Conservation (phyloP, 2,329 filamentous ascomycete genomes). For the Sordariomycetes sp. region DNA sequence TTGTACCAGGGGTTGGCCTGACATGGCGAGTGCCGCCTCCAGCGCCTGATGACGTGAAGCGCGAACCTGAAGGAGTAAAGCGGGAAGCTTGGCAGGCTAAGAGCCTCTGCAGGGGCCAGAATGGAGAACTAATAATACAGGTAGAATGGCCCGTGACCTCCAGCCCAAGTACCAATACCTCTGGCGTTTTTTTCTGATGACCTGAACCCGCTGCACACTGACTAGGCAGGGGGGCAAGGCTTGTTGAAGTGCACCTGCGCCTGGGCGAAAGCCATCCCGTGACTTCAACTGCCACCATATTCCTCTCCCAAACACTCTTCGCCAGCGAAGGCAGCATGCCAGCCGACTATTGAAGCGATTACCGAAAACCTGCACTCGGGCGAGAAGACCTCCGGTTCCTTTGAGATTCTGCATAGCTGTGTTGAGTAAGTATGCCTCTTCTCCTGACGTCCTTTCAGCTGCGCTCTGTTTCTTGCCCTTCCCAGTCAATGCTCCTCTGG, state of each 20-base stretch:
- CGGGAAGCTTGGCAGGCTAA: neutral
- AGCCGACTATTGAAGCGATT: neutral
- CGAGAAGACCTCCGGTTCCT: neutral
- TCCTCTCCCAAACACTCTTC: neutral
- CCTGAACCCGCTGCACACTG: neutral
- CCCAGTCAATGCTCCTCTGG: neutral
- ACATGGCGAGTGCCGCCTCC: neutral
- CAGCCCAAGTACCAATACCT: neutral
- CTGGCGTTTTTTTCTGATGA: neutral
- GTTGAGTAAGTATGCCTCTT: neutral
- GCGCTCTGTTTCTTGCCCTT: neutral
- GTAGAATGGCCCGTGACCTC: neutral
- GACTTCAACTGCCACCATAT: neutral
- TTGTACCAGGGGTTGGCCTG: neutral
- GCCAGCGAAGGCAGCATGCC: neutral
- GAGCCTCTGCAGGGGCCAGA: neutral
- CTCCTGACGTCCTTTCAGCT: neutral
- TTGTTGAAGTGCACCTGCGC: neutral
- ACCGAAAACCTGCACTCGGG: neutral
- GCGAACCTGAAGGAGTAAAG: neutral
- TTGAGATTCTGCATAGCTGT: neutral
- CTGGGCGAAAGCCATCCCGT: neutral
- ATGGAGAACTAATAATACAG: neutral
- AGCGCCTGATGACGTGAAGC: neutral
- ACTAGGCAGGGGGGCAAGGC: neutral